Conservation (phyloP, 1,139 yeast genomes). For the Geotrichum macrosporum region DNA sequence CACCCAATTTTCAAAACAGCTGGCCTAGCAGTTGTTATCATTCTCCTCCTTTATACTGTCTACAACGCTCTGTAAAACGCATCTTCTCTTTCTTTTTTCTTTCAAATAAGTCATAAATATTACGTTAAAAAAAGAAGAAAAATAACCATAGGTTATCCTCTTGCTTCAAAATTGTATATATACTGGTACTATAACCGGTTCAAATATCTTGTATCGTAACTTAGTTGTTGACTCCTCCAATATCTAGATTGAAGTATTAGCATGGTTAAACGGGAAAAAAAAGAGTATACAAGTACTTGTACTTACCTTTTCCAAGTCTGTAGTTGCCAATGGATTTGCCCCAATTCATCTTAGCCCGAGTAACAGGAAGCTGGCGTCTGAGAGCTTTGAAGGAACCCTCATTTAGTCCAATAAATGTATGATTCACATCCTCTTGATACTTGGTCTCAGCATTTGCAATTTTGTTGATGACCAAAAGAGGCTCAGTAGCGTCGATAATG, state of each 20-base stretch:
- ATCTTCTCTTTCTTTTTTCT: no score
- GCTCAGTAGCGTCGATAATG: constrained; percentile 26
- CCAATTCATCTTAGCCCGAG: constrained; percentile 91
- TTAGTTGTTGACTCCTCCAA: constrained; percentile 21
- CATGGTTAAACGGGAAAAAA: background rate
- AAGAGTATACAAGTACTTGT: no score
- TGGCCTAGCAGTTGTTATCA: constrained; percentile 53
- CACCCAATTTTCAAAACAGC: constrained; percentile 56
- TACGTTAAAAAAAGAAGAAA: no score
- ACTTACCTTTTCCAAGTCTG: constrained; percentile 75
- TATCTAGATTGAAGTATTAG: constrained; percentile 12
- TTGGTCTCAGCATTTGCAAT: constrained; percentile 59
- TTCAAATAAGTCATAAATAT: no score
- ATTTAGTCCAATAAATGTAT: constrained; percentile 65
- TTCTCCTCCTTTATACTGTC: constrained; percentile 65
- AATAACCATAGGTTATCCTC: no score
- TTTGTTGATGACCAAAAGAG: constrained; percentile 43
- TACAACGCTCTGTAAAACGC: constrained; percentile 26
- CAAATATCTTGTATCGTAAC: no score
- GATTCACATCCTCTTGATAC: constrained; percentile 57
- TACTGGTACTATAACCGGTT: no score
- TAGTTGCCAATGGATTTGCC: constrained; percentile 88
- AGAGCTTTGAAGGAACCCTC: constrained; percentile 76
- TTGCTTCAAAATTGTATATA: no score
- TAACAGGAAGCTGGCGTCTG: constrained; percentile 87